phyloP scores from a whole-genome alignment of 2,329 filamentous ascomycete species.

The Penicillium hordei region DNA sequence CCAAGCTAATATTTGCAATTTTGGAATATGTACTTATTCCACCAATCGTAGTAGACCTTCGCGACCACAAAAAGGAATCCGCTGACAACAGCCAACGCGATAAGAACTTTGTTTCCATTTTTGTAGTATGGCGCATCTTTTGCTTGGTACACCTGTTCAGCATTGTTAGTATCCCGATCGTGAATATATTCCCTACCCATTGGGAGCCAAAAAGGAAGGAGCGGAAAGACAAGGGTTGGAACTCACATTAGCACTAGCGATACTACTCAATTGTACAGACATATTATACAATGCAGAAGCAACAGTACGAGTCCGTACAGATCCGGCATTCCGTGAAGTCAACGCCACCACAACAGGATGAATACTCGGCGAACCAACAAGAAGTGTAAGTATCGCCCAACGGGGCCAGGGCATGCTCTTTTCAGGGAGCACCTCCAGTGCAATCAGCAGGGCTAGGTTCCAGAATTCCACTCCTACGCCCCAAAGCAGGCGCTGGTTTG shows the following conservation, averaged over 20 bases:
- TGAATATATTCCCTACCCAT: too few species aligned
- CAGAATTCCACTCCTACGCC: slow-evolving; percentile 46
- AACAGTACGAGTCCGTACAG: slow-evolving; percentile 39
- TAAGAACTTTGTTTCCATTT: slow-evolving; percentile 1
- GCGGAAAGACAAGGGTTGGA: too few species aligned
- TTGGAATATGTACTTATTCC: neutral
- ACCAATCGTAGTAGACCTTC: neutral
- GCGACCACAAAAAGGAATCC: neutral
- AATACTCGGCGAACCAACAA: slow-evolving; percentile 55
- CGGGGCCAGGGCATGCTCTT: slow-evolving; percentile 51
- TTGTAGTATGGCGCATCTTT: slow-evolving; percentile 1
- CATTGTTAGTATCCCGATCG: neutral
- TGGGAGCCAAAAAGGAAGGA: too few species aligned
- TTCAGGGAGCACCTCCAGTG: slow-evolving; percentile 47
- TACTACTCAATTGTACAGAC: slow-evolving; percentile 36
- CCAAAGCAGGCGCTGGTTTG: slow-evolving; percentile 54
- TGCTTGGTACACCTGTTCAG: neutral
- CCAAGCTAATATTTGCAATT: neutral
- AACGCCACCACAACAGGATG: slow-evolving; percentile 50
- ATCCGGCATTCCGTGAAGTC: slow-evolving; percentile 37
- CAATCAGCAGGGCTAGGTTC: slow-evolving; percentile 41
- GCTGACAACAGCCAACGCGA: neutral
- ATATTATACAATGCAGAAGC: slow-evolving; percentile 44
- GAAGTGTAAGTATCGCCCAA: slow-evolving; percentile 52
- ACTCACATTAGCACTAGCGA: slow-evolving; percentile 13